Evolutionary conservation across 2,329 filamentous ascomycete genomes (phyloP), one percentile per base, ranked within the genome.

Genomic region (Pestalotiopsis sp.): DNA sequence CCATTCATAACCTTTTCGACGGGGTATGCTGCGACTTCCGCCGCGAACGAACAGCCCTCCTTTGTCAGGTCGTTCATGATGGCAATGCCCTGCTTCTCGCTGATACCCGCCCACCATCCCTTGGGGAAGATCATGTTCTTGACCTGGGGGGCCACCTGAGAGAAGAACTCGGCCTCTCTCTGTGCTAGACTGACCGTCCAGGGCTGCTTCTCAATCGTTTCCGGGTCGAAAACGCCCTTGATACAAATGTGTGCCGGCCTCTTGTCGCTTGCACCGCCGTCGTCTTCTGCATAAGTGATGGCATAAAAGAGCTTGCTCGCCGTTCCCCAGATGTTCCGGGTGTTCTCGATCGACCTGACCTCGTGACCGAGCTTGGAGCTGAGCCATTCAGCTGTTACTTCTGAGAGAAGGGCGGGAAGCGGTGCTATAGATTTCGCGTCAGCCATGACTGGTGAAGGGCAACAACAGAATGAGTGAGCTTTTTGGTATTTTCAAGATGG

Each of bases 151-250:
- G 78, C 78, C 7, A 81, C 69, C 67, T 76, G 75, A 1, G 71
- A 66, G 70, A 79, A 81, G 71, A 82, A 81, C 2, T 78, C 74
- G 57, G 78, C 77, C 69, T 82, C 80, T 20, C 77, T 77, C 70
- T 75, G 75, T 2, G 73, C 75, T 40, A 78, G 64, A 62, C 68
- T 72, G 26, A 77, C 61, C 6, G 75, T 77, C 73, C 74, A 77
- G 3, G 79, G 77, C 30, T 78, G 76, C 9, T 76, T 64, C 24
- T 71, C 75, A 1, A 78, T 70, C 75, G 80, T 79, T 13, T 68
- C 70, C 6, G 77, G 77, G 64, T 80, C 76, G 68, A 81, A 81
- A n/a, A 77, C 75, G 20, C 78, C 80, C 71, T 81, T 81, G 66
- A 81, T 68, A 57, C 78, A 81, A 62, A 81, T 66, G 35, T 76